Percentiles rank a stretch among this genome's conserved stretches.
phyloP scores from a whole-genome alignment of 371 early-diverging fungal genomes.

The Phascolomyces articulosus region DNA sequence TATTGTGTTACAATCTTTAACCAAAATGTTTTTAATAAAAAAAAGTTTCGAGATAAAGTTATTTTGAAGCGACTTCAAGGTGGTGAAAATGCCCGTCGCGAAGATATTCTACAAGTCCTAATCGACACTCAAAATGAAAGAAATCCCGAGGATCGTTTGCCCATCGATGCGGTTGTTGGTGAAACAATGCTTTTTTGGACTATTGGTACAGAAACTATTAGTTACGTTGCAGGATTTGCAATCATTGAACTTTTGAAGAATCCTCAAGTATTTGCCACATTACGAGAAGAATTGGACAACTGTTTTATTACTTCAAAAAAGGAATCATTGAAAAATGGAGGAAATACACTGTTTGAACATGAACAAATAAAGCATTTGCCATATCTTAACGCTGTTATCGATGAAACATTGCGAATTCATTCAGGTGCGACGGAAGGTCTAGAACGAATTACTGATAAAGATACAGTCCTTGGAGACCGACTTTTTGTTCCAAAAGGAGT shows the following conservation, averaged over 20 bases:
- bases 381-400: slow-evolving; percentile 41
- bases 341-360: slow-evolving; percentile 22
- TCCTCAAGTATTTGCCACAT: slow-evolving; percentile 24
- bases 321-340: too few relatives aligned
- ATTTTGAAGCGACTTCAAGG: slow-evolving; percentile 31
- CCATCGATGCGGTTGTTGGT: slow-evolving; percentile 28
- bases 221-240: slow-evolving; percentile 37
- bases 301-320: too few relatives aligned
- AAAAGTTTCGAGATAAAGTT: slow-evolving; percentile 33
- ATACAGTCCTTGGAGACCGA: slow-evolving; percentile 17
- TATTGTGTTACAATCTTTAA: too few relatives aligned
- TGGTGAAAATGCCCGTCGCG: slow-evolving; percentile 19
- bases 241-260: slow-evolving; percentile 32
- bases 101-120: slow-evolving; percentile 44
- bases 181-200: slow-evolving; percentile 40
- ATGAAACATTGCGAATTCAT: slow-evolving; percentile 40
- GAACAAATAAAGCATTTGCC: slow-evolving; percentile 35
- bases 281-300: slow-evolving; percentile 37
- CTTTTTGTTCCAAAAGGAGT: slow-evolving; percentile 22
- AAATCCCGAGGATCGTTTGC: slow-evolving; percentile 29
- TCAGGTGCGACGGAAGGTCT: slow-evolving; percentile 27
- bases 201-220: slow-evolving; percentile 46
- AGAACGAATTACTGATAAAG: slow-evolving; percentile 20
- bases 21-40: too few relatives aligned
- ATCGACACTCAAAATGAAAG: slow-evolving; percentile 32